A percentile compares a stretch with the other conserved stretches of the same genome.
Conservation (phyloP, 768 basidiomycete genomes). For the Lepiota subincarnata region DNA sequence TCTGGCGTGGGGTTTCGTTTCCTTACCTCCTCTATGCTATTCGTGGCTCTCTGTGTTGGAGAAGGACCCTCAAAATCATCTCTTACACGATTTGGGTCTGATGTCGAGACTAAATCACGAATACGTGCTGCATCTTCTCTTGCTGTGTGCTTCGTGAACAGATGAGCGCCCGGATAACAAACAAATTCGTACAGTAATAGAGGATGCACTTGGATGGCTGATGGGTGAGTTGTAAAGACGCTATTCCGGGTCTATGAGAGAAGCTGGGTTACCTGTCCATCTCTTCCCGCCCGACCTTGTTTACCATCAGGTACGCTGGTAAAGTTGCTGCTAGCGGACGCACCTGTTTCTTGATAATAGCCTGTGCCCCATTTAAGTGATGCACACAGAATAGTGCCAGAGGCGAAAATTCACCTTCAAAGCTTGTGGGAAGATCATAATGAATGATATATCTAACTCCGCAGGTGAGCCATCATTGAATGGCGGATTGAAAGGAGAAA, state of each 20-base stretch:
- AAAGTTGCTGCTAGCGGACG: not conserved
- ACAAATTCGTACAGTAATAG: conserved; percentile 63
- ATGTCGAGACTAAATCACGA: conserved; percentile 44
- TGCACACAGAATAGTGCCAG: not conserved
- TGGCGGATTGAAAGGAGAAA: not conserved
- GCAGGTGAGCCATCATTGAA: not conserved
- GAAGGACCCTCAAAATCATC: conserved; percentile 45
- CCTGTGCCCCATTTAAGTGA: conserved; percentile 35
- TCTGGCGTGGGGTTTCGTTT: not conserved
- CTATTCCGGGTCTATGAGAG: not conserved
- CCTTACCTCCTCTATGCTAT: conserved; percentile 61
- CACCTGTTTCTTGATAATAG: conserved; percentile 86
- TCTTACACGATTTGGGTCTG: conserved; percentile 45
- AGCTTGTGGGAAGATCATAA: conserved; percentile 77
- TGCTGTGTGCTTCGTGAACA: conserved; percentile 35
- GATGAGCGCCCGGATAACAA: not conserved
- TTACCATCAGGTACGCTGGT: conserved; percentile 8
- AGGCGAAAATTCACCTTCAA: conserved; percentile 54
- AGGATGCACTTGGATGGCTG: conserved; percentile 79
- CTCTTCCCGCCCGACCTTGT: conserved; percentile 73
- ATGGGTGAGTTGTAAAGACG: not conserved
- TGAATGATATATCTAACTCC: conserved; percentile 66
- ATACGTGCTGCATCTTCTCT: conserved; percentile 69
- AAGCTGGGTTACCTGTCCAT: conserved; percentile 53
- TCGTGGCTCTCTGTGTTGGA: conserved; percentile 63